A percentile compares a stretch with the other conserved stretches of the same genome.
These are phyloP conservation scores for Claviceps digitariae DNA, from an alignment of 2,329 filamentous ascomycete species.

Conservation along the genomic window DNA sequence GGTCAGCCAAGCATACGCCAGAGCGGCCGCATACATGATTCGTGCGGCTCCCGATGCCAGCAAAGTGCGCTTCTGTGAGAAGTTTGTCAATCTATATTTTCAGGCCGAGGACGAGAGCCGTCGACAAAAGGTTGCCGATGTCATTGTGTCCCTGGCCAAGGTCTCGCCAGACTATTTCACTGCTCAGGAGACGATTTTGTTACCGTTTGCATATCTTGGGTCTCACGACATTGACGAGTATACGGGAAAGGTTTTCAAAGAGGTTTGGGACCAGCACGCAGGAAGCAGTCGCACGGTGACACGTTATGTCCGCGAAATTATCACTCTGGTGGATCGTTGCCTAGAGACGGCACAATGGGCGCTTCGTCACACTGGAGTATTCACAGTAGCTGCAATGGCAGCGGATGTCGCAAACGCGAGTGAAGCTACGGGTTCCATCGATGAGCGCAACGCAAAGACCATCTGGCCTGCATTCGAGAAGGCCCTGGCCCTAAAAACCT, in stretches of 20 bases:
- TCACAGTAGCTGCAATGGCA: conserved; percentile 63
- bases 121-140: conserved; percentile 66
- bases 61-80: conserved; percentile 36
- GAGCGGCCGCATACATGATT: conserved; percentile 73
- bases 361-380: conserved; percentile 76
- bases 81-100: conserved; percentile 61
- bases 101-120: conserved; percentile 62
- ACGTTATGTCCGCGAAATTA: conserved; percentile 75
- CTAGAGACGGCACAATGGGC: conserved; percentile 77
- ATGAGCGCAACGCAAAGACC: conserved; percentile 41
- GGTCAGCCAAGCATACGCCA: conserved; percentile 78
- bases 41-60: conserved; percentile 38
- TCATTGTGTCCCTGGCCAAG: conserved; percentile 72
- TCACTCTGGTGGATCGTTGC: conserved; percentile 49
- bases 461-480: conserved; percentile 80
- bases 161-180: conserved; percentile 81
- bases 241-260: conserved; percentile 64
- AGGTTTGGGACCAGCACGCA: conserved; percentile 84
- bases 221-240: conserved; percentile 76
- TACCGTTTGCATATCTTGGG: conserved; percentile 81
- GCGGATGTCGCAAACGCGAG: conserved; percentile 48
- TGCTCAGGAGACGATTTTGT: conserved; percentile 55
- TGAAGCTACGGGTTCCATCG: conserved; percentile 44
- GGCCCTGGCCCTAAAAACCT: conserved; percentile 76
- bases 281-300: conserved; percentile 71